Percentiles rank a stretch among this genome's conserved stretches.
Evolutionary conservation across 2,329 filamentous ascomycete genomes (phyloP).

Genomic region (Colletotrichum tabaci): DNA sequence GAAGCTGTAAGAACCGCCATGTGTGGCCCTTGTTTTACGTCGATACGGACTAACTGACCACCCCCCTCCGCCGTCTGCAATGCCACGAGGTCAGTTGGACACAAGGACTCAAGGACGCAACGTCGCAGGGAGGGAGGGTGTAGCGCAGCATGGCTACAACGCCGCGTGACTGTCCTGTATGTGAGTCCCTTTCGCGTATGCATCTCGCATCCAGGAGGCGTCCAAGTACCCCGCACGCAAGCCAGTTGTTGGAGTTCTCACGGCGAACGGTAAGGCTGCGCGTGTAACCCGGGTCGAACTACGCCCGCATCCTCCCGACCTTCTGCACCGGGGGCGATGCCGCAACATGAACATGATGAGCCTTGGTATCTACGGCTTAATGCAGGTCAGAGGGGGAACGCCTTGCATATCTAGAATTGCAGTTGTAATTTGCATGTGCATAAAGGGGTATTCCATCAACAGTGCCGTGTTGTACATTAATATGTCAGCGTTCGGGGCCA

Average conservation of each 20-base stretch:
- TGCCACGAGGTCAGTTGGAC: not conserved
- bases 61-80: not conserved
- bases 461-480: slow-evolving; percentile 23
- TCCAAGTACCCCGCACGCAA: slow-evolving; percentile 2
- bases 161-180: slow-evolving; percentile 18
- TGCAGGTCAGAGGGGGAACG: not conserved
- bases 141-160: not conserved
- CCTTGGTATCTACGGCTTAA: not conserved
- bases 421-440: slow-evolving; percentile 2
- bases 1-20: not conserved
- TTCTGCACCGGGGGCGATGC: not conserved
- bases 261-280: slow-evolving; percentile 2
- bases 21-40: not conserved
- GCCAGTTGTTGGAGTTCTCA: not conserved
- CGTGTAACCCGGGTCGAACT: not conserved
- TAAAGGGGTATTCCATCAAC: slow-evolving; percentile 23
- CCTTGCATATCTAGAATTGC: not conserved
- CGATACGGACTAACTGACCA: not conserved
- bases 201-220: slow-evolving; percentile 2
- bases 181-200: slow-evolving; percentile 20
- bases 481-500: not conserved
- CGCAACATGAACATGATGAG: not conserved
- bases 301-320: not conserved
- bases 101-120: not conserved
- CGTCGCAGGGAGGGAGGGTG: not conserved